Evolutionary conservation across 139 green algal genomes (phyloP).

Genomic region (Coelastrella sp.): DNA sequence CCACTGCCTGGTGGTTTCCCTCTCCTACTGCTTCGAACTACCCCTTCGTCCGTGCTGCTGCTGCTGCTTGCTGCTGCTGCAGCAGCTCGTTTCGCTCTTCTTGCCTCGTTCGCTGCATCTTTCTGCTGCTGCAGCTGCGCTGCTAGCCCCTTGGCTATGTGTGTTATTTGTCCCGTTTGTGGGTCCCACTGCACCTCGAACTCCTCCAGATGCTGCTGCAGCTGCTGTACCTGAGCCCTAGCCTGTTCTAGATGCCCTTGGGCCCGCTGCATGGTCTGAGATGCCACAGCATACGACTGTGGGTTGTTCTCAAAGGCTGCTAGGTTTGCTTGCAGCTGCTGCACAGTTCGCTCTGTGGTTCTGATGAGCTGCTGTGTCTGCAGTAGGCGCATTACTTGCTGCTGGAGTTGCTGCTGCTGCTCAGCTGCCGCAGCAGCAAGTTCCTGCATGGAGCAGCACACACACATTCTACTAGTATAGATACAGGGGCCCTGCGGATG

Average conservation of each 20-base stretch:
- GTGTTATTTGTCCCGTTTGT: background rate
- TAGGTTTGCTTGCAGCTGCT: background rate
- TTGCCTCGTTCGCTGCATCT: background rate
- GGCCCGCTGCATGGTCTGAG: background rate
- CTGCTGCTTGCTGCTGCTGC: background rate
- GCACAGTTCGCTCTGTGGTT: background rate
- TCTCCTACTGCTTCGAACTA: background rate
- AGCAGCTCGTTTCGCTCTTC: background rate
- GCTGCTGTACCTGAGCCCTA: background rate
- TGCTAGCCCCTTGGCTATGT: background rate
- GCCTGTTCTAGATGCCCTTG: background rate
- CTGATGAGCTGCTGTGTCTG: slow-evolving; percentile 20
- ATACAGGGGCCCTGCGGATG: too few relatives aligned
- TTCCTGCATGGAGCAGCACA: background rate
- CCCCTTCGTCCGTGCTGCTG: background rate
- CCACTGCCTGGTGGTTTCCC: background rate
- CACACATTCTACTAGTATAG: background rate
- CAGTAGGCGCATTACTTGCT: background rate
- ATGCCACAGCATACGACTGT: background rate
- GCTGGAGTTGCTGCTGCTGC: background rate
- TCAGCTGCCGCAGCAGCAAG: background rate
- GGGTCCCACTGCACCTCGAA: slow-evolving; percentile 17
- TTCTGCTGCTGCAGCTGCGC: background rate
- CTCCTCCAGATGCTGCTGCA: background rate
- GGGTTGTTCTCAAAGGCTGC: slow-evolving; percentile 38